Base-by-base conservation (phyloP, 805 yeast species). In the Suhomyces emberorum region DNA sequence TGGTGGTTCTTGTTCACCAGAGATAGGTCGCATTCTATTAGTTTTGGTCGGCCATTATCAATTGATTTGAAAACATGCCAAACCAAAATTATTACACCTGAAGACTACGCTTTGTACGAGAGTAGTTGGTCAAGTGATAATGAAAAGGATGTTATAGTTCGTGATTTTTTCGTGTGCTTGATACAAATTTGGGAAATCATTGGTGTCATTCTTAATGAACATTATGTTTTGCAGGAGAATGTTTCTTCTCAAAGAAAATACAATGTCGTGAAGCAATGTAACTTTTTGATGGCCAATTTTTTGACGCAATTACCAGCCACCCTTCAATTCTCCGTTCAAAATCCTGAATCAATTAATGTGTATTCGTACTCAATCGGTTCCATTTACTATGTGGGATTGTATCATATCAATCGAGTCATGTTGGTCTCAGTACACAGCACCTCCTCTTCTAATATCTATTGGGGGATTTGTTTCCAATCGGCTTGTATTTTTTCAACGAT, bases 401-500 rank as follows among this genome's bases (percentile, higher is more conserved):
- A 38, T 22, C 45, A 41, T 17, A 38, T 41, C 17, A 41, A 41
- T 28, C 33, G 37, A 23, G 37, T 41, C 16, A 31, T 16, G 32
- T 15, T 44, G 8, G 32, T 35, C 8, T 9, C 31, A 8, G 21
- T 28, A 6, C 10, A 28, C 14, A 14, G 31, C 11, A 16, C 21
- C 11, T 7, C 22, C 5, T 16, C 19, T 11, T 22, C 41, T 20
- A n/a, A 15, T 12, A 18, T 23, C n/a, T 21, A 32, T 16, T 37
- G 49, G 49, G 43, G 43, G 10, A 40, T 40, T 21, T 32, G 41
- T 20, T 45, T 38, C 34, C 46, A 28, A 22, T 17, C 21, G 20
- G 31, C 21, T 6, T 28, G 31, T 14, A 16, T 21, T 10, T 34
- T 21, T n/a, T 30, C 38, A 7, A 26, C 23, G 11, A 34, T 37